Evolutionary conservation across 1,284 basidiomycete species (phyloP), one percentile per base, ranked within the genome.

Genomic region (Rhodotorula mucilaginosa): DNA sequence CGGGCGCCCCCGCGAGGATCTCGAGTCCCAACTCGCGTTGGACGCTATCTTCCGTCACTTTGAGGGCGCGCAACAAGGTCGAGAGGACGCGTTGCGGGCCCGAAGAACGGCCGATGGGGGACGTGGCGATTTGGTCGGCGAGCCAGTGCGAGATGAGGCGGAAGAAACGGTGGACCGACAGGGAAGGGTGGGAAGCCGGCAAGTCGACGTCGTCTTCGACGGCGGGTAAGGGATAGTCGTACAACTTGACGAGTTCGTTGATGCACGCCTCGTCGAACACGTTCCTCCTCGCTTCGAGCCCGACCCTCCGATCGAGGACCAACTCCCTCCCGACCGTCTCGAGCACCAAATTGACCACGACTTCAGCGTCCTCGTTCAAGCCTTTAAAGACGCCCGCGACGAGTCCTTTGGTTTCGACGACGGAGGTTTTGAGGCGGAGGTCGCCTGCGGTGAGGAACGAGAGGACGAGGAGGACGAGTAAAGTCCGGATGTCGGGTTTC

Each of bases 401-500:
- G 29, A 76, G 54, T 2, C 75, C 75, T 47, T 71, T 70, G 39
- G 70, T 70, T 48, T 76, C 75, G 60, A 76, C 51, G 29, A 76
- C 70, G 23, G 67, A 62, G n/a, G 56, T 8, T 57, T 74, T 76
- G 49, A 76, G 73, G 18, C 68, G 54, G 18, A 69, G 56, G 59
- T 76, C 75, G 18, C 56, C 48, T 0, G 68, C 65, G 16, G 73
- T 67, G 31, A 76, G 69, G 61, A 76, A 73, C 10, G 67, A 65
- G 13, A 74, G 63, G 13, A 76, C 67, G 51, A 76, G 71, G 54
- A 74, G 69, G 39, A 70, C 66, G 52, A 76, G 71, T 16, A 76
- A 71, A 5, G 75, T 75, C n/a, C 75, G 70, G 39, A 76, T 72
- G 61, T 76, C 75, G 67, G 75, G 75, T 58, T 68, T 70, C 10